These are phyloP conservation scores for Friedmanniomyces endolithicus DNA, from an alignment of 495 filamentous ascomycete species.

Conservation along the genomic window DNA sequence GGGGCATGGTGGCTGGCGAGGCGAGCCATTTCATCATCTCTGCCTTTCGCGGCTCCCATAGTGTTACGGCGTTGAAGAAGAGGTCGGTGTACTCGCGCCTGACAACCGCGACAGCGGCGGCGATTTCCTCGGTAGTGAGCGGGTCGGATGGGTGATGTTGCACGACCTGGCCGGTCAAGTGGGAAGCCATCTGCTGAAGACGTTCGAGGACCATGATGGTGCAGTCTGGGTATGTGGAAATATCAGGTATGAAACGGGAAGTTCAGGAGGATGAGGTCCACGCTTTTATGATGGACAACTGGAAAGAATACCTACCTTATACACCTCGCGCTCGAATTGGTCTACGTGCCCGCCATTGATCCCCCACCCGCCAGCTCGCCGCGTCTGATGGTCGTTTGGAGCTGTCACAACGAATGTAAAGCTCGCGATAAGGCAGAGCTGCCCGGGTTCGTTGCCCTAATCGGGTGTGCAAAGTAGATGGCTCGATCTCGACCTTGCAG, in stretches of 20 bases:
- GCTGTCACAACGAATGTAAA: not conserved
- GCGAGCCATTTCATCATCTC: constrained; percentile 77
- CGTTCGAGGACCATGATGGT: constrained; percentile 51
- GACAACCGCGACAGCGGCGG: constrained; percentile 55
- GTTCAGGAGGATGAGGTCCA: not conserved
- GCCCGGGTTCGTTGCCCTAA: not conserved
- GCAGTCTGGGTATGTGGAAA: no score
- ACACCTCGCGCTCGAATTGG: not conserved
- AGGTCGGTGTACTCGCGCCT: constrained; percentile 58
- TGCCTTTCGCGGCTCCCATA: constrained; percentile 76
- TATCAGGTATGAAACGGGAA: not conserved
- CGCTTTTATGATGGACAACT: not conserved
- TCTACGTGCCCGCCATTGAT: not conserved
- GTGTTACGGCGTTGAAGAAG: constrained; percentile 79
- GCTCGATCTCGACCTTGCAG: not conserved
- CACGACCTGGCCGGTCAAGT: constrained; percentile 44
- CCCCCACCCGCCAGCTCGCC: not conserved
- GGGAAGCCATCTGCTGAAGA: constrained; percentile 54
- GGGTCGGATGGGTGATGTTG: constrained; percentile 77
- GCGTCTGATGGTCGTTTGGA: not conserved
- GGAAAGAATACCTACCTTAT: not conserved
- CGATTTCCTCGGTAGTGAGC: constrained; percentile 65
- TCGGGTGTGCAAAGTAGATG: not conserved
- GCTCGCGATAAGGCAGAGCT: not conserved
- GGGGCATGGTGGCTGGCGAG: constrained; percentile 44